Evolutionary conservation across 2,329 filamentous ascomycete species (phyloP), one percentile per base, ranked within the genome.

Genomic region (Bipolaris zeicola): DNA sequence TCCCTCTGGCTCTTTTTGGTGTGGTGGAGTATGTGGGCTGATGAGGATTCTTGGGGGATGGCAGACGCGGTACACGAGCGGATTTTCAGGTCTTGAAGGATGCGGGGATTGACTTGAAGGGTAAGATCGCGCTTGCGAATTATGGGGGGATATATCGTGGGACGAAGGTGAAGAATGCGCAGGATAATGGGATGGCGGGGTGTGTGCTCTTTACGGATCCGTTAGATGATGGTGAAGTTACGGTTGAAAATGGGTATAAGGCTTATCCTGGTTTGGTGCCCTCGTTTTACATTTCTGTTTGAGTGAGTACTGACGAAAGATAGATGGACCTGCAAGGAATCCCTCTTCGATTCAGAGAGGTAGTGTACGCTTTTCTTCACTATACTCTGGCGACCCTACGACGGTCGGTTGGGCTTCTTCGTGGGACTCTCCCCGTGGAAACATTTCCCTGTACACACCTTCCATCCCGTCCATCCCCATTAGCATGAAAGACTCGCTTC

Each of bases 381-480:
- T 85, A 81, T 58, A 89, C 47, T 72, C 73, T 6, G 75, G 75
- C 11, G 75, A 77, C 44, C 75, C 75, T 3, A 76, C 75, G 2
- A 77, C 75, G 5, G 74, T 73, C 3, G 72, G 92, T 5, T 96
- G 95, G 68, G 88, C 92, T 3, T 96, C 91, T 0, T 92, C 92
- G 73, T 89, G 90, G 11, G 91, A 92, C 31, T 82, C 85, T 49
- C 86, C 91, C 14, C 86, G 87, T 0, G 80, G 88, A 16, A 76
- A 81, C 10, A 82, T 83, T 2, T 90, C 87, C 18, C 89, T 92
- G 0, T 84, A 83, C 1, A 69, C 41, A 3, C 53, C 53, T 4
- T 50, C 64, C 16, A 96, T 96, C 52, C 92, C 93, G 0, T 96
- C 92, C 1, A 79, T 96, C 5, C 92, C 92, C 1, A 90, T 96